Evolutionary conservation across 176 grass and related monocot species (phyloP).

Genomic region (Ensete glaucum): DNA sequence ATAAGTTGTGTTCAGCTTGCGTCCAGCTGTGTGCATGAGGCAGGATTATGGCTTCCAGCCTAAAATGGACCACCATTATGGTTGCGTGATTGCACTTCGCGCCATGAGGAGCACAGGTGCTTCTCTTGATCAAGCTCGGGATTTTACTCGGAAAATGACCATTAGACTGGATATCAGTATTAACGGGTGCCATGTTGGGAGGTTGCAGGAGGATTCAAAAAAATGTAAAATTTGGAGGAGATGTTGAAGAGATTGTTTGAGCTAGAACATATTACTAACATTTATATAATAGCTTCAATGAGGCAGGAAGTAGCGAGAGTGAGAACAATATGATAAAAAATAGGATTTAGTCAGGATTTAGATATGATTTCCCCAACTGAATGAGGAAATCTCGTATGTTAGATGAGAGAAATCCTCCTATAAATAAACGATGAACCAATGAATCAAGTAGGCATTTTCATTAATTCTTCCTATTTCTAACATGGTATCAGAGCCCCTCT

Average conservation of each 20-base stretch:
- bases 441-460: too few relatives aligned
- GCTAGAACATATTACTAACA: constrained; percentile 51
- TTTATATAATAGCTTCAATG: constrained; percentile 69
- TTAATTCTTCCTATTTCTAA: too few relatives aligned
- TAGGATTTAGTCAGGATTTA: too few relatives aligned
- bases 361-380: too few relatives aligned
- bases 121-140: constrained; percentile 43
- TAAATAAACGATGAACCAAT: too few relatives aligned
- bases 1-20: constrained; percentile 40
- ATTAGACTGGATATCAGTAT: constrained; percentile 46
- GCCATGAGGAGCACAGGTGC: constrained; percentile 16
- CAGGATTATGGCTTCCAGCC: constrained; percentile 39
- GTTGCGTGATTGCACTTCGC: constrained; percentile 50
- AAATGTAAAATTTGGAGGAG: constrained; percentile 48
- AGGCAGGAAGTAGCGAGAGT: constrained; percentile 55
- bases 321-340: too few relatives aligned
- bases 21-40: constrained; percentile 49
- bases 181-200: constrained; percentile 57
- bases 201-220: constrained; percentile 64
- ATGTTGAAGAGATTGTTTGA: constrained; percentile 50
- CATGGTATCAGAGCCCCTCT: too few relatives aligned
- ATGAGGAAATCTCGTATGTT: too few relatives aligned
- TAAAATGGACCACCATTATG: constrained; percentile 45
- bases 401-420: too few relatives aligned
- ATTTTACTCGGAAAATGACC: constrained; percentile 46